Percentiles rank a stretch among this genome's conserved stretches.
Conservation (phyloP, 1,284 basidiomycete species). For the Neonothopanus nambi region DNA sequence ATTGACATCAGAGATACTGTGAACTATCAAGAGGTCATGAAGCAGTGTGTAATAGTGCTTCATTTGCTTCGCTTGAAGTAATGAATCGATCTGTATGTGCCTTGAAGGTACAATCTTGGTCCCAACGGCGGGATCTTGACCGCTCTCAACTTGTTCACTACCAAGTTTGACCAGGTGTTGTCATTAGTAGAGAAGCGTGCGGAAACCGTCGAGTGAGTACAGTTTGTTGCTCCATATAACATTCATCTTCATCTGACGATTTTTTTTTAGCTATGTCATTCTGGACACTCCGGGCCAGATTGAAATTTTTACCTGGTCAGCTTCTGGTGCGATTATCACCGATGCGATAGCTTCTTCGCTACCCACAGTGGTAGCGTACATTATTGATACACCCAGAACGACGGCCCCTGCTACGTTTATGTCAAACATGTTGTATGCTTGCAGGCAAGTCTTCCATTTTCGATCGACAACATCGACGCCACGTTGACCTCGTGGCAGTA, state of each 20-base stretch:
- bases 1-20: constrained; percentile 99
- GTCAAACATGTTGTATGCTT: constrained; percentile 99
- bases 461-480: constrained; percentile 1
- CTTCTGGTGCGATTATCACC: constrained; percentile 97
- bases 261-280: constrained; percentile 77
- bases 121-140: constrained; percentile 98
- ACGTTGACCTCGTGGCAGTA: constrained; percentile 48
- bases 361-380: constrained; percentile 94
- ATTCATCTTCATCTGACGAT: constrained; percentile 3
- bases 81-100: constrained; percentile 21
- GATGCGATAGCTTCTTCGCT: constrained; percentile 94
- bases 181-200: constrained; percentile 90
- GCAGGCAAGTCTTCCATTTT: constrained; percentile 61
- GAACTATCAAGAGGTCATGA: constrained; percentile 98
- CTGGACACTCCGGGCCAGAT: constrained; percentile 99
- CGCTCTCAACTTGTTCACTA: constrained; percentile 96
- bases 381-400: constrained; percentile 97
- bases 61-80: constrained; percentile 20
- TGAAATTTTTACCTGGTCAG: constrained; percentile 99
- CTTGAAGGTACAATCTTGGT: constrained; percentile 89
- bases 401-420: constrained; percentile 97
- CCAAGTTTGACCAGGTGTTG: constrained; percentile 98
- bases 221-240: background rate
- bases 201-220: constrained; percentile 83
- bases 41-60: constrained; percentile 74